Conservation (phyloP, 192 early-diverging fungal species). For the Coemansia sp. region DNA sequence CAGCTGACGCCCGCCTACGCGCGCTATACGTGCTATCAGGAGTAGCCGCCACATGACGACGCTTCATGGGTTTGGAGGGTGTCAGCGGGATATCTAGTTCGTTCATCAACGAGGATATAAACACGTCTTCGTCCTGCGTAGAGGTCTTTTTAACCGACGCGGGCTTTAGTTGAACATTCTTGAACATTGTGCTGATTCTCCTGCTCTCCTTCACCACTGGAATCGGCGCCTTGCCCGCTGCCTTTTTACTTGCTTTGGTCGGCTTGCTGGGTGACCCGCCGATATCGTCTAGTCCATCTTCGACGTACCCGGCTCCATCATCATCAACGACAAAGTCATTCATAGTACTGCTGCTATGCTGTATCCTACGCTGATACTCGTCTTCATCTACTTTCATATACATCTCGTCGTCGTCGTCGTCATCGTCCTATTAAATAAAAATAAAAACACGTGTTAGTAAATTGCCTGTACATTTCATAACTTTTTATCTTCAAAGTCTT, state of each 20-base stretch:
- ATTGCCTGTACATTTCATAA: background rate
- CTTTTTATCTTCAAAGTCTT: background rate
- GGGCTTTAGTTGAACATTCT: slow-evolving; percentile 35
- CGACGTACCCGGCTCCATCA: slow-evolving; percentile 43
- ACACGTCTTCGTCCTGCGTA: slow-evolving; percentile 44
- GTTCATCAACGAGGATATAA: slow-evolving; percentile 49
- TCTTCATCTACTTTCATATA: slow-evolving; percentile 51
- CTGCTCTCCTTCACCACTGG: slow-evolving; percentile 10
- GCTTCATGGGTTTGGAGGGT: slow-evolving; percentile 28
- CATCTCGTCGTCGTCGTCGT: slow-evolving; percentile 24
- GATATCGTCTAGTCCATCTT: slow-evolving; percentile 37
- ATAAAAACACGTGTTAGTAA: background rate
- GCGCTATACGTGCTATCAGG: slow-evolving; percentile 27
- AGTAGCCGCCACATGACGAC: background rate
- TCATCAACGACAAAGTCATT: slow-evolving; percentile 57
- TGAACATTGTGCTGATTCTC: slow-evolving; percentile 42
- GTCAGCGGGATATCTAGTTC: slow-evolving; percentile 43
- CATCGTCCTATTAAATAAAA: slow-evolving; percentile 15
- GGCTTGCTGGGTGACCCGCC: slow-evolving; percentile 16
- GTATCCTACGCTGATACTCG: slow-evolving; percentile 37
- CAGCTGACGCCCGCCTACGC: slow-evolving; percentile 24
- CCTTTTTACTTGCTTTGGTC: slow-evolving; percentile 2
- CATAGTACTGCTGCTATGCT: slow-evolving; percentile 7
- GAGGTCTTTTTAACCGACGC: background rate
- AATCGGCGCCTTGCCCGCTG: background rate